These are phyloP conservation scores for Boletus fagicola DNA, from an alignment of 768 basidiomycete genomes.

Conservation along the genomic window DNA sequence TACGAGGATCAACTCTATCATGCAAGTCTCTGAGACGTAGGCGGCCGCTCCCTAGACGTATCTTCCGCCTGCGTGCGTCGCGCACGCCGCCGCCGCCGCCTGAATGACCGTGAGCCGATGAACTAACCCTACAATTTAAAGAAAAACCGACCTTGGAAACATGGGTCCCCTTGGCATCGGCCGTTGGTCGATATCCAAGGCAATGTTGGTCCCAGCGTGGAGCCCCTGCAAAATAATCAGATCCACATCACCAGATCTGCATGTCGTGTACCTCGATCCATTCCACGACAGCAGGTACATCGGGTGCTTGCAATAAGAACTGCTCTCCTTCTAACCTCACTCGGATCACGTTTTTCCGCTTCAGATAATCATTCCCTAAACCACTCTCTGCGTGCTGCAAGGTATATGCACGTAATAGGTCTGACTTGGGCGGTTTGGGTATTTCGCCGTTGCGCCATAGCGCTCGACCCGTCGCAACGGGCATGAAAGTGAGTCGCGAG, in stretches of 20 bases:
- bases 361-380: constrained; percentile 90
- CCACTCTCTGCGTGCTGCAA: constrained; percentile 93
- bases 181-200: constrained; percentile 88
- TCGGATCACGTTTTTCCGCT: constrained; percentile 91
- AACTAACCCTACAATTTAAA: too few species aligned
- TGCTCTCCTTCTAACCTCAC: constrained; percentile 94
- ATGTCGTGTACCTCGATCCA: constrained; percentile 84
- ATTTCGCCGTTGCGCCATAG: constrained; percentile 26
- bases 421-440: constrained; percentile 44
- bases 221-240: constrained; percentile 54
- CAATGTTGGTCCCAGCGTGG: constrained; percentile 89
- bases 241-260: background rate
- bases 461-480: constrained; percentile 16
- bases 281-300: constrained; percentile 80
- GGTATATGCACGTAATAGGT: constrained; percentile 71
- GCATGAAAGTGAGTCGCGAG: constrained; percentile 26
- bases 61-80: constrained; percentile 19
- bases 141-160: constrained; percentile 61
- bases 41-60: background rate
- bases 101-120: constrained; percentile 1
- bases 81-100: constrained; percentile 32
- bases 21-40: background rate
- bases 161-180: constrained; percentile 89
- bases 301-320: constrained; percentile 87
- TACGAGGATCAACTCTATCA: background rate